These are phyloP conservation scores for Clarireedia monteithiana DNA, from an alignment of 2,329 filamentous ascomycete genomes.

Conservation along the genomic window DNA sequence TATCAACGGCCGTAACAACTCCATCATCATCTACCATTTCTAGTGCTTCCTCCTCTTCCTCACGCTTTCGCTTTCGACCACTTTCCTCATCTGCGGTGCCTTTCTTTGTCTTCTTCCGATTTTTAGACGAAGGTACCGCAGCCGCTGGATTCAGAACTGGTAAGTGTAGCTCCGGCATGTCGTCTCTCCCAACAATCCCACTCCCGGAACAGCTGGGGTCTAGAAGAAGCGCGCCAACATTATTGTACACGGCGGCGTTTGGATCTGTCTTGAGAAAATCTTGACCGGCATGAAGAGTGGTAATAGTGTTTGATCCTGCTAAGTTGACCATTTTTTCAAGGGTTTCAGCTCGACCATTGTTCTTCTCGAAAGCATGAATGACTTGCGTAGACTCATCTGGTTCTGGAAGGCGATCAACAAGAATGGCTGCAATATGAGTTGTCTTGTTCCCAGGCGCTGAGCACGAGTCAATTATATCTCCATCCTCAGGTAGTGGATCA, in stretches of 20 bases:
- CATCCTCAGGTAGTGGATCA: slow-evolving; percentile 56
- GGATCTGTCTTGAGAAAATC: slow-evolving; percentile 80
- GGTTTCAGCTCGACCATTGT: slow-evolving; percentile 61
- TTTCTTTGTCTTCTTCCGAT: slow-evolving; percentile 22
- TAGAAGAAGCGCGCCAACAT: slow-evolving; percentile 76
- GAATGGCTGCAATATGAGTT: slow-evolving; percentile 77
- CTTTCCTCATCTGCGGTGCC: slow-evolving; percentile 14
- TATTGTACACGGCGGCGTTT: slow-evolving; percentile 46
- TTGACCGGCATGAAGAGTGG: slow-evolving; percentile 62
- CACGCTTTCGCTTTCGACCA: slow-evolving; percentile 24
- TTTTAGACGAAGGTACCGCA: slow-evolving; percentile 23
- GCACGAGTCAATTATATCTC: slow-evolving; percentile 84
- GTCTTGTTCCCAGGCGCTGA: slow-evolving; percentile 97
- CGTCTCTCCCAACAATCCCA: slow-evolving; percentile 85
- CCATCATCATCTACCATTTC: slow-evolving; percentile 48
- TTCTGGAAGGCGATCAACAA: slow-evolving; percentile 35
- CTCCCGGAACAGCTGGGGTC: slow-evolving; percentile 96
- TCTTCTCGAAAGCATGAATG: slow-evolving; percentile 77
- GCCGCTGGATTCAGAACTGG: slow-evolving; percentile 30
- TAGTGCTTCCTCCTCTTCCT: slow-evolving; percentile 21
- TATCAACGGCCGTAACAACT: slow-evolving; percentile 41
- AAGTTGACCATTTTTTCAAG: slow-evolving; percentile 77
- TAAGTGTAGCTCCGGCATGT: slow-evolving; percentile 61
- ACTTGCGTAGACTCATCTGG: slow-evolving; percentile 30
- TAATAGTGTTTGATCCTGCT: slow-evolving; percentile 61